These are phyloP conservation scores for Chlorella sp. DNA, from an alignment of 139 green algal genomes.

Conservation along the genomic window DNA sequence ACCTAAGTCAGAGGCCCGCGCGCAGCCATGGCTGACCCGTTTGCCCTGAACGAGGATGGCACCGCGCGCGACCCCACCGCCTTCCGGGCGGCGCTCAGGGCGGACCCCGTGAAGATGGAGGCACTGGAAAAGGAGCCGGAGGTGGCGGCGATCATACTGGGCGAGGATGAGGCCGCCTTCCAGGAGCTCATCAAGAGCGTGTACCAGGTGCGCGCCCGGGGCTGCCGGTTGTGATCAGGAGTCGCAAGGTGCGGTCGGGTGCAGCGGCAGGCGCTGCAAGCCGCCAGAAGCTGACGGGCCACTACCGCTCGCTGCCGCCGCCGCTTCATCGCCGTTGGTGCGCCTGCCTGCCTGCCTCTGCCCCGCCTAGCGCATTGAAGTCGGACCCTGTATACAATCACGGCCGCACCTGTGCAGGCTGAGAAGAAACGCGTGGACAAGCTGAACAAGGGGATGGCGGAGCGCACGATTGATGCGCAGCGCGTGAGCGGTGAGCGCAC, in stretches of 20 bases:
- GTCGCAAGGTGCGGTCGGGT: neutral
- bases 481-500: conserved; percentile 74
- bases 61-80: conserved; percentile 72
- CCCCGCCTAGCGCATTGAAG: too few species aligned
- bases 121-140: conserved; percentile 68
- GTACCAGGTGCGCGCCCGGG: conserved; percentile 46
- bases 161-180: conserved; percentile 71
- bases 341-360: neutral
- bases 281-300: conserved; percentile 18
- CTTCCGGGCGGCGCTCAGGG: conserved; percentile 64
- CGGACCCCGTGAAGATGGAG: conserved; percentile 63
- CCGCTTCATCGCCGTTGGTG: neutral
- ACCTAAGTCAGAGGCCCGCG: too few species aligned
- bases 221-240: neutral
- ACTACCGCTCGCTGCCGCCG: neutral
- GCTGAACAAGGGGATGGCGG: conserved; percentile 57
- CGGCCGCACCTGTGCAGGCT: conserved; percentile 43
- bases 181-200: conserved; percentile 75
- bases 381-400: neutral
- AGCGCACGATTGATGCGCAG: conserved; percentile 91
- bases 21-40: conserved; percentile 45
- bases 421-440: conserved; percentile 67
- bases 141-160: conserved; percentile 60
- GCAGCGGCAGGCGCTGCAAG: too few species aligned
- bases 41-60: conserved; percentile 69